Evolutionary conservation across 2,329 filamentous ascomycete genomes (phyloP).

Genomic region (Neofusicoccum laricinum): DNA sequence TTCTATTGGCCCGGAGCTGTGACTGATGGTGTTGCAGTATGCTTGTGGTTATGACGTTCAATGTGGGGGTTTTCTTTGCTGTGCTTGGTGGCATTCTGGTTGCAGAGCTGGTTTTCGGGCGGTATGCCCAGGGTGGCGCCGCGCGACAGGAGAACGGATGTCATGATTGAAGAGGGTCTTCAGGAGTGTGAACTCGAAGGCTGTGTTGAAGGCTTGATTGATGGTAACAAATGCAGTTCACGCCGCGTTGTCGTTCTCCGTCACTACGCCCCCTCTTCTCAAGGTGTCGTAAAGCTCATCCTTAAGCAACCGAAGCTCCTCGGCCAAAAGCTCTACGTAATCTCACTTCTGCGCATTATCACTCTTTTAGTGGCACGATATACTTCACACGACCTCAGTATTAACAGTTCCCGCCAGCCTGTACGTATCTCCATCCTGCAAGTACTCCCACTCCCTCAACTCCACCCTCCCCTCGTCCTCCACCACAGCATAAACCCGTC

Average conservation of each 20-base stretch:
- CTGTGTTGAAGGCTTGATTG: no score
- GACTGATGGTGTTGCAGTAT: slow-evolving; percentile 22
- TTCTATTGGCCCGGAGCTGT: not conserved
- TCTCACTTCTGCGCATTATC: slow-evolving; percentile 24
- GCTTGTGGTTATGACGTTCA: slow-evolving; percentile 33
- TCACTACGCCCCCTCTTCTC: no score
- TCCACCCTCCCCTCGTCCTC: not conserved
- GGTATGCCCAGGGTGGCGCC: slow-evolving; percentile 23
- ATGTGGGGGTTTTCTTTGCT: slow-evolving; percentile 30
- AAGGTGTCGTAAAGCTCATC: no score
- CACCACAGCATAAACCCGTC: not conserved
- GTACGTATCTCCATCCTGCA: not conserved
- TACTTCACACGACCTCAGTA: not conserved
- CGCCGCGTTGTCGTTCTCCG: no score
- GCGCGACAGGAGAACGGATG: slow-evolving; percentile 27
- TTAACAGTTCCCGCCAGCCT: not conserved
- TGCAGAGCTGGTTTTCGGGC: slow-evolving; percentile 29
- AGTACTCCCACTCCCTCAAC: not conserved
- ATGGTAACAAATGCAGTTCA: no score
- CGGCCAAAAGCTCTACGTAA: slow-evolving; percentile 17
- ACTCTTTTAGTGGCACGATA: slow-evolving; percentile 17
- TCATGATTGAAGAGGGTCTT: slow-evolving; percentile 21
- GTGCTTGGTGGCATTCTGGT: slow-evolving; percentile 29
- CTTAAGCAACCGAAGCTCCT: slow-evolving; percentile 11
- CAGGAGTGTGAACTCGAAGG: no score